Evolutionary conservation across 1,284 basidiomycete genomes (phyloP), one percentile per base, ranked within the genome.

Genomic region (Moesziomyces globuligerus): DNA sequence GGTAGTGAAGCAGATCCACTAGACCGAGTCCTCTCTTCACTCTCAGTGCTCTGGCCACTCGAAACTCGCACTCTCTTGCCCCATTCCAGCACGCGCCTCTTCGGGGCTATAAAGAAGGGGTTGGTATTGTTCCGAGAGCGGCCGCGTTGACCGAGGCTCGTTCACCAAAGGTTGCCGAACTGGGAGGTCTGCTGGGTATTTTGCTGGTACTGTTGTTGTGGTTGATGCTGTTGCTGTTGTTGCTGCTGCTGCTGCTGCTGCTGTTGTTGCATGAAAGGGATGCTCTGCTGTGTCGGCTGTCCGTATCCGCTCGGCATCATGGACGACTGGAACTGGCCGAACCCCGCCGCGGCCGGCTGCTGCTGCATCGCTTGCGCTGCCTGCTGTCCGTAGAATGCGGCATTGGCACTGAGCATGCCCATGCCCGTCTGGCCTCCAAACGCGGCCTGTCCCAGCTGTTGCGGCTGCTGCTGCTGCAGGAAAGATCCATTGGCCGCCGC

Each of bases 241-340:
- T 60, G 62, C 34, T 46, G 43, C 36, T 59, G 46, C 44, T 67
- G 68, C 36, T 72, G 68, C 40, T 47, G 55, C 50, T 67, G 62
- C 20, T 56, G 61, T 44, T 21, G 49, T 26, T 61, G 52, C 57
- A 49, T 47, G 40, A 51, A 58, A 3, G 44, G 28, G 21, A 41
- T 39, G 28, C 46, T 41, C 15, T 29, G 55, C n/a, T 66, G 55
- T 6, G 36, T 17, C 11, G 51, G 38, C 40, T 66, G 55, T 21
- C 50, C 56, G 17, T 54, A 66, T 39, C 42, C 44, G 17, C 48
- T 66, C 5, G 57, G 57, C 64, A 60, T 67, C 64, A 60, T 60
- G 7, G 48, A 46, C 18, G 57, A 39, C 40, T 57, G 53, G 20
- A 55, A 53, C 4, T 45, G 41, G 0, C 34, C 37, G 13, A 56